Conservation (phyloP, 2,329 filamentous ascomycete species). For the Colletotrichum nymphaeae region DNA sequence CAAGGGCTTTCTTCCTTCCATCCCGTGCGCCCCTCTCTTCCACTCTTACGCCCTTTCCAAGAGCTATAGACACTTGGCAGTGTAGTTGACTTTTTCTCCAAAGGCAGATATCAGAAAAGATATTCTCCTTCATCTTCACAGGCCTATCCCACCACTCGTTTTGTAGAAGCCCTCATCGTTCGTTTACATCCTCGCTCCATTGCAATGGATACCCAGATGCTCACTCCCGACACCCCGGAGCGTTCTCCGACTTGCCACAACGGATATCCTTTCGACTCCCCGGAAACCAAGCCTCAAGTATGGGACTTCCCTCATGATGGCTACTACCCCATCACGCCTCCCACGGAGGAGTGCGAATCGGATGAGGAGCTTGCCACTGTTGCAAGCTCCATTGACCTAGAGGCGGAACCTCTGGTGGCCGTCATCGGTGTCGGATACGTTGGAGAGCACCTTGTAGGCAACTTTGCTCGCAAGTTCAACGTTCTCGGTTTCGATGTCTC, state of each 20-base stretch:
- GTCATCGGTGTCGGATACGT: conserved; percentile 66
- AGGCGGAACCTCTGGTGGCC: conserved; percentile 52
- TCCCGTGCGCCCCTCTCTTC: conserved; percentile 13
- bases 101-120: conserved; percentile 26
- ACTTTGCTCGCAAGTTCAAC: conserved; percentile 52
- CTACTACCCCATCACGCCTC: conserved; percentile 35
- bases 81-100: conserved; percentile 18
- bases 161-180: not conserved
- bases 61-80: conserved; percentile 17
- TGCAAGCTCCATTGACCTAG: conserved; percentile 33
- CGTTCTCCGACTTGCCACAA: conserved; percentile 22
- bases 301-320: conserved; percentile 31
- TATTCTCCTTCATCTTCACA: conserved; percentile 2
- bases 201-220: conserved; percentile 28
- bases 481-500: conserved; percentile 63
- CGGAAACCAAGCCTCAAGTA: conserved; percentile 6
- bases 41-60: conserved; percentile 4
- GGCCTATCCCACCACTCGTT: not conserved
- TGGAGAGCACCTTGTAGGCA: conserved; percentile 58
- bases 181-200: conserved; percentile 18
- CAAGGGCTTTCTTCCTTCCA: not conserved
- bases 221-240: conserved; percentile 32
- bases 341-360: conserved; percentile 36
- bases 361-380: conserved; percentile 35
- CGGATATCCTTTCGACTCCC: conserved; percentile 20